Base-by-base conservation (phyloP, 768 basidiomycete species). In the Hygrophorus pudorinus region DNA sequence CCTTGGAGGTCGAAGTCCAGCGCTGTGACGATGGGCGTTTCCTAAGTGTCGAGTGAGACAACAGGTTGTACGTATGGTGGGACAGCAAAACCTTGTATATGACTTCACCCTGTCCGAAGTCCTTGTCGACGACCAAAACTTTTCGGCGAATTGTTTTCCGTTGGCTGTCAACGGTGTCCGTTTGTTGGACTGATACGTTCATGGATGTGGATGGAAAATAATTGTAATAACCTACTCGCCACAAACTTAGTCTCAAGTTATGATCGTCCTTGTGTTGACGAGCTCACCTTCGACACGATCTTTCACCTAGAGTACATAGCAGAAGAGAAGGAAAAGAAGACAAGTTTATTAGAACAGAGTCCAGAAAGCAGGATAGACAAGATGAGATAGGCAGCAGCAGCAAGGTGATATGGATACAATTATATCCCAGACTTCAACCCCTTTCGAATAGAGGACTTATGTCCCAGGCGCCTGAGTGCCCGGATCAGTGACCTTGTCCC, bases 401-500 rank as follows among this genome's bases (percentile, higher is more conserved):
- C 34, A 18, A 45, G 27, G 38, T 42, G 28, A 44, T 46, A 43
- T 16, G 46, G 38, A 47, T 29, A 47, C 17, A 35, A 36, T 35
- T 41, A 33, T 16, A 40, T 10, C 38, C 30, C 12, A 13, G n/a
- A 35, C n/a, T 39, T 16, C 38, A 35, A 37, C 27, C 20, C 28
- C 27, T 38, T 30, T 24, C 10, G 42, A 34, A 30, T 21, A 18
- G 32, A 37, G n/a, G 44, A 49, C 57, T 52, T 56, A 61, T 47
- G 50, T 58, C 46, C 66, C 68, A 51, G 74, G 70, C 41, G 72
- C 68, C 50, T 71, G 72, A 45, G 70, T 66, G 48, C 76, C 83
- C 38, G 83, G 73, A 59, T 89, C 85, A 53, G 86, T 85, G 67
- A 91, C 63, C 53, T 72, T 81, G 65, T 91, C 88, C 88, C 87